Conservation (phyloP, 352 stramenopile genomes). For the Thalassiosira livingstoniorum region DNA sequence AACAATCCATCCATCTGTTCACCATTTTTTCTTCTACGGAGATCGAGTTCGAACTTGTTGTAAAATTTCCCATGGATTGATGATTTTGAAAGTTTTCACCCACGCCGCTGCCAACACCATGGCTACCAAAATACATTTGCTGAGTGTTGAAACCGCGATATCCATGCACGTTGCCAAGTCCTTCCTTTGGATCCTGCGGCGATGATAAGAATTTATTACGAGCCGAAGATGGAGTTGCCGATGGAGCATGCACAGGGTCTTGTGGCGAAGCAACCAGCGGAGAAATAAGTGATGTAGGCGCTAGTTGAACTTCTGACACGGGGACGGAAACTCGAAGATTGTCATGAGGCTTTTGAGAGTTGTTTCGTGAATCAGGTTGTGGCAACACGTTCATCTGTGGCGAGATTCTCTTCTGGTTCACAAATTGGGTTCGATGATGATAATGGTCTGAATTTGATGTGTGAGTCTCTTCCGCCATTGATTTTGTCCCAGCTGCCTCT, state of each 20-base stretch:
- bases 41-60: background rate
- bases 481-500: background rate
- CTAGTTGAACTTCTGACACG: no score
- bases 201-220: conserved; percentile 30
- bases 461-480: background rate
- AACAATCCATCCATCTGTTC: background rate
- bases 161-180: background rate
- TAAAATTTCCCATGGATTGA: background rate
- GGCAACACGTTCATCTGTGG: background rate
- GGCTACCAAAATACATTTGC: background rate
- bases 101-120: background rate
- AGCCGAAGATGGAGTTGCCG: conserved; percentile 12
- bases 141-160: background rate
- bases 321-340: no score
- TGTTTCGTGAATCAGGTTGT: no score
- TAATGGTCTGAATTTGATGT: background rate
- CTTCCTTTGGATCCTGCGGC: conserved; percentile 26
- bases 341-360: no score
- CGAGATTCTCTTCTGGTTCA: background rate
- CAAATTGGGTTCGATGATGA: background rate
- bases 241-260: background rate
- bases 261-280: background rate
- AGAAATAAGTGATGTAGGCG: no score
- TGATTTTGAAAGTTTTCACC: background rate
- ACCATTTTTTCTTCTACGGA: background rate